Base-by-base conservation (phyloP, 2,329 filamentous ascomycete species). In the Ophiostoma himal-ulmi region DNA sequence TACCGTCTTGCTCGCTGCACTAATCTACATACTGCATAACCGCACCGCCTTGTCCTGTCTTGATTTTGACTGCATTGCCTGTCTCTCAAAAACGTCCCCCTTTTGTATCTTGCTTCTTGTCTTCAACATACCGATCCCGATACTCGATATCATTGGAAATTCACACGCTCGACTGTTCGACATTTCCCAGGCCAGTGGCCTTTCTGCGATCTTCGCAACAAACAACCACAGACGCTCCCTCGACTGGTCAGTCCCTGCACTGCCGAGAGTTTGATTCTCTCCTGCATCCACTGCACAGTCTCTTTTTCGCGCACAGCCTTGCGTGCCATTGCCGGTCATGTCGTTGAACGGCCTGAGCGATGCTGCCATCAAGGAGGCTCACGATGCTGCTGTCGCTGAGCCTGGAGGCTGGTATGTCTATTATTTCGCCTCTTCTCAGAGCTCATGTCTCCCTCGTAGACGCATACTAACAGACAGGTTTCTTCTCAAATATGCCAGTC, bases 301-400 rank as follows among this genome's bases (percentile, higher is more conserved):
- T 48, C 10, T 41, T 13, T 68, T 39, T 48, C 22, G 52, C 68
- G 34, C 68, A 26, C 54, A 62, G 34, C 65, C 65, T 67, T 67
- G 65, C 65, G 65, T 39, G 65, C 65, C n/a, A 26, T 67, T 13
- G 65, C 36, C 65, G 22, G 65, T 20, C 75, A 98, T 98, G 94
- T 97, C 94, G 84, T 85, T 98, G 81, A 97, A 97, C 88, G 95
- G 95, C 74, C 85, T 98, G 81, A 94, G 97, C 83, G 86, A 88
- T 82, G 83, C 86, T 75, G 86, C 88, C 78, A 86, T 99, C 81
- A 87, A 89, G 81, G 92, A 96, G 82, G 93, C 94, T 77, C 90
- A 96, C 81, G 91, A 94, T 78, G 83, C 87, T 76, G 91, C 92
- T 70, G 83, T 89, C 76, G 86, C 87, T 72, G 95, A 98, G 81